Conservation (phyloP, 306 rosid species). For the Cicer cuneatum region DNA sequence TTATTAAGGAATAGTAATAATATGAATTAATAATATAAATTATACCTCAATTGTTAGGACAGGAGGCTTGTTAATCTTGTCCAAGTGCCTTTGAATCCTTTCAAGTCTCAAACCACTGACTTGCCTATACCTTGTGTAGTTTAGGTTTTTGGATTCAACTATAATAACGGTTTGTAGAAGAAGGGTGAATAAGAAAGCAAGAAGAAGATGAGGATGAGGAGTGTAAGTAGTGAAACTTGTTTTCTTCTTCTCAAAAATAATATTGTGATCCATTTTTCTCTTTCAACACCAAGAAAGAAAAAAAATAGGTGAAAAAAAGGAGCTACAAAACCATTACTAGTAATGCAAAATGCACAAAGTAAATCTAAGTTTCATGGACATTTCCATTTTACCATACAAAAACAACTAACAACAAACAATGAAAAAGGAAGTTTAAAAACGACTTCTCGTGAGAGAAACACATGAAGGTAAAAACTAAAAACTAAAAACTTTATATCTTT, state of each 20-base stretch:
- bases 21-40: background rate
- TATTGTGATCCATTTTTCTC: slow-evolving; percentile 44
- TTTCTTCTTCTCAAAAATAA: slow-evolving; percentile 16
- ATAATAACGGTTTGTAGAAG: slow-evolving; percentile 40
- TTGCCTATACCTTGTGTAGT: slow-evolving; percentile 58
- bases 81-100: slow-evolving; percentile 80
- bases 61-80: slow-evolving; percentile 82
- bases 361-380: slow-evolving; percentile 46
- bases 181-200: slow-evolving; percentile 41
- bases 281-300: slow-evolving; percentile 46
- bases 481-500: background rate
- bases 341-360: slow-evolving; percentile 45
- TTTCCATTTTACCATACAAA: slow-evolving; percentile 46
- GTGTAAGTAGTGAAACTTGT: background rate
- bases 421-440: slow-evolving; percentile 38
- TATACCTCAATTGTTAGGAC: slow-evolving; percentile 72
- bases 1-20: background rate
- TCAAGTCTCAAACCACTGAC: slow-evolving; percentile 74
- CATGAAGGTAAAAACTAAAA: background rate
- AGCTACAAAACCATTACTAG: slow-evolving; percentile 48
- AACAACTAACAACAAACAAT: slow-evolving; percentile 21
- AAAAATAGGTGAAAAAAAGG: slow-evolving; percentile 21
- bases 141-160: slow-evolving; percentile 50
- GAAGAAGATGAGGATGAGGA: slow-evolving; percentile 7
- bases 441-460: slow-evolving; percentile 25